phyloP scores from a whole-genome alignment of 1,284 basidiomycete genomes.

The Coriolopsis trogii region DNA sequence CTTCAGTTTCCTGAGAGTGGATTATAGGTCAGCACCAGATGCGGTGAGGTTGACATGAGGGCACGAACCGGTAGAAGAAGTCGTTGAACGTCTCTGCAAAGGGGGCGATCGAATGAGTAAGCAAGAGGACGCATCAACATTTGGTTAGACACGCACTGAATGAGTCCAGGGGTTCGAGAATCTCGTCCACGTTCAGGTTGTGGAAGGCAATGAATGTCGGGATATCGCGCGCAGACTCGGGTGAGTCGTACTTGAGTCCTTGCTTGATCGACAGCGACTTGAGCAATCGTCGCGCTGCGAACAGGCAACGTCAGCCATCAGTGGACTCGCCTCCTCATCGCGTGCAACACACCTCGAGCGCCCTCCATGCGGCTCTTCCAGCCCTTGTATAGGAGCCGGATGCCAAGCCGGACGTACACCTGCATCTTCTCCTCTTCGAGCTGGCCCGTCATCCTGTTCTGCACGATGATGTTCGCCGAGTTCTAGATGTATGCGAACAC shows the following conservation, averaged over 20 bases:
- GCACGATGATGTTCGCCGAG: slow-evolving; percentile 95
- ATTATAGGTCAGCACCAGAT: slow-evolving; percentile 15
- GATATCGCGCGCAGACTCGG: slow-evolving; percentile 85
- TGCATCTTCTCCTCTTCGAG: slow-evolving; percentile 98
- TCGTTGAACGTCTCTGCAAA: slow-evolving; percentile 83
- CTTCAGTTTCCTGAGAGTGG: slow-evolving; percentile 78
- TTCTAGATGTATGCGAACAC: slow-evolving; percentile 52
- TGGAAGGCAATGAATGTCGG: slow-evolving; percentile 91
- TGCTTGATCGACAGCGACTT: slow-evolving; percentile 94
- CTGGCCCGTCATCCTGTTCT: slow-evolving; percentile 89
- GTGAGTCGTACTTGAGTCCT: slow-evolving; percentile 90
- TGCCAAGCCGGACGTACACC: slow-evolving; percentile 92
- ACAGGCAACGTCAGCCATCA: neutral
- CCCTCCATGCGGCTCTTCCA: slow-evolving; percentile 92
- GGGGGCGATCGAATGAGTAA: slow-evolving; percentile 2
- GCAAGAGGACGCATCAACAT: neutral
- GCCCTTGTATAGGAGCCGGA: slow-evolving; percentile 92
- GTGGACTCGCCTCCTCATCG: neutral
- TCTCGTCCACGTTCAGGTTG: slow-evolving; percentile 81
- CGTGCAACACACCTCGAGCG: slow-evolving; percentile 59
- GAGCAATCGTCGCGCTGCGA: slow-evolving; percentile 73
- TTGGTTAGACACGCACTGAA: slow-evolving; percentile 62
- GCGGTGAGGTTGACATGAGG: slow-evolving; percentile 4
- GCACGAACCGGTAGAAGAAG: slow-evolving; percentile 75
- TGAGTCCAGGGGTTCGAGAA: slow-evolving; percentile 79